Evolutionary conservation across 2,329 filamentous ascomycete species (phyloP).

Genomic region (Colletotrichum somersetense): DNA sequence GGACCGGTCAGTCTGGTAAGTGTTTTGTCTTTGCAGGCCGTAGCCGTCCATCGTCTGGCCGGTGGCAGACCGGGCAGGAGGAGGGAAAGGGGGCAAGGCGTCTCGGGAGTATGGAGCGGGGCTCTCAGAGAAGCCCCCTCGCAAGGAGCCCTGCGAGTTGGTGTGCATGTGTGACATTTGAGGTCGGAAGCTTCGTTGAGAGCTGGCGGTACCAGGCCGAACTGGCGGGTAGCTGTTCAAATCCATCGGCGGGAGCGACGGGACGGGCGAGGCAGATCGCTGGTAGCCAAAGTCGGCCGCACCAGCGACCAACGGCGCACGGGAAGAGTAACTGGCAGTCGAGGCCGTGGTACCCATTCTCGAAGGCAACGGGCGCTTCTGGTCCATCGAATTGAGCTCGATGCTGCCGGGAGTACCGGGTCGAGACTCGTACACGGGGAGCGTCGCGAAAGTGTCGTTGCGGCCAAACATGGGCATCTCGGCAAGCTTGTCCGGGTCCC

Average conservation of each 20-base stretch:
- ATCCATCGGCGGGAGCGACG: slow-evolving; percentile 52
- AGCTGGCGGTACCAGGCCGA: slow-evolving; percentile 53
- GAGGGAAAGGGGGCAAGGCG: slow-evolving; percentile 49
- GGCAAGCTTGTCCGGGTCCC: slow-evolving; percentile 64
- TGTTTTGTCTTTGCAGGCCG: slow-evolving; percentile 39
- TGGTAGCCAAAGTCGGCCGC: slow-evolving; percentile 72
- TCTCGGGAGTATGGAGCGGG: slow-evolving; percentile 48
- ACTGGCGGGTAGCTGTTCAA: slow-evolving; percentile 48
- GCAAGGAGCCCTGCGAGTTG: slow-evolving; percentile 37
- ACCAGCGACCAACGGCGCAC: slow-evolving; percentile 71
- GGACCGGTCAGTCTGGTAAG: slow-evolving; percentile 24
- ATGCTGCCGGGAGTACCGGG: slow-evolving; percentile 66
- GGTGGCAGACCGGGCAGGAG: slow-evolving; percentile 50
- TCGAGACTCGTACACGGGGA: slow-evolving; percentile 73
- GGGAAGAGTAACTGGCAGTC: slow-evolving; percentile 71
- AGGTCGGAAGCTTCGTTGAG: slow-evolving; percentile 51
- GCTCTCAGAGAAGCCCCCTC: slow-evolving; percentile 47
- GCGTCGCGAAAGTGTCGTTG: slow-evolving; percentile 70
- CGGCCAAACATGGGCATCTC: slow-evolving; percentile 70
- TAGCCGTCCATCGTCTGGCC: slow-evolving; percentile 50
- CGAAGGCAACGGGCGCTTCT: slow-evolving; percentile 62
- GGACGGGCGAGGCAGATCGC: slow-evolving; percentile 53
- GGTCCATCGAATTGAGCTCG: slow-evolving; percentile 66
- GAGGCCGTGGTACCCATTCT: slow-evolving; percentile 69
- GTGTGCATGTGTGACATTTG: slow-evolving; percentile 45